These are phyloP conservation scores for Erythrophleum ivorense DNA, from an alignment of 331 rosid genomes.

Conservation along the genomic window DNA sequence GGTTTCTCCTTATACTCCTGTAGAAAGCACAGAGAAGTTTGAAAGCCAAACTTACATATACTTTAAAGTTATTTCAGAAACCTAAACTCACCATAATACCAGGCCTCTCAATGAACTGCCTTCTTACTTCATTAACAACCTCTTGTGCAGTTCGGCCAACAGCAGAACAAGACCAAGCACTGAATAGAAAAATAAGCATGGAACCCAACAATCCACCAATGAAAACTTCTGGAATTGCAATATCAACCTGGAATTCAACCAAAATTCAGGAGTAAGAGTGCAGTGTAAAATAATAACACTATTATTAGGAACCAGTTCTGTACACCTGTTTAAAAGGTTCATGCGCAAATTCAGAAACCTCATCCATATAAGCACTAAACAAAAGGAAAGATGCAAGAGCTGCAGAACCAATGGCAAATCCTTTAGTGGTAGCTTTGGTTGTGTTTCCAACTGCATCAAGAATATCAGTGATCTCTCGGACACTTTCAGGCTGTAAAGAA, in stretches of 20 bases:
- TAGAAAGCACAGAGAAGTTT: slow-evolving; percentile 29
- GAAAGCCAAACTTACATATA: slow-evolving; percentile 28
- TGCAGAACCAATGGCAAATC: slow-evolving; percentile 99
- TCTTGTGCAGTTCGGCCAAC: slow-evolving; percentile 99
- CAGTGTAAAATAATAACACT: slow-evolving; percentile 1
- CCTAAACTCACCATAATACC: slow-evolving; percentile 91
- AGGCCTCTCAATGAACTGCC: slow-evolving; percentile 99
- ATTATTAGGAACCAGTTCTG: slow-evolving; percentile 17
- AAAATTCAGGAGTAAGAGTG: slow-evolving; percentile 32
- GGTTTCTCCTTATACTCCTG: slow-evolving; percentile 97
- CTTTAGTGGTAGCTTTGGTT: slow-evolving; percentile 98
- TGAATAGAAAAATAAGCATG: slow-evolving; percentile 94
- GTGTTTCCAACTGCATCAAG: slow-evolving; percentile 99
- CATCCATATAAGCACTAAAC: slow-evolving; percentile 99
- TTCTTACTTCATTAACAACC: slow-evolving; percentile 96
- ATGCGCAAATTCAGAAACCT: slow-evolving; percentile 78
- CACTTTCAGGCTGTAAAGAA: slow-evolving; percentile 90
- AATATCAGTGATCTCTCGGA: slow-evolving; percentile 95
- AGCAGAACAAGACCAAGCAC: slow-evolving; percentile 98
- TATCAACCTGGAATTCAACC: slow-evolving; percentile 78
- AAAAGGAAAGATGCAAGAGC: slow-evolving; percentile 99
- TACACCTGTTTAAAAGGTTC: slow-evolving; percentile 90
- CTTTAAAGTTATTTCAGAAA: slow-evolving; percentile 35
- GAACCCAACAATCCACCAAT: slow-evolving; percentile 96
- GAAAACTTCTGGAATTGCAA: slow-evolving; percentile 97